A percentile compares a stretch with the other conserved stretches of the same genome.
phyloP scores from a whole-genome alignment of 495 filamentous ascomycete genomes.

The Acidomyces sp. region DNA sequence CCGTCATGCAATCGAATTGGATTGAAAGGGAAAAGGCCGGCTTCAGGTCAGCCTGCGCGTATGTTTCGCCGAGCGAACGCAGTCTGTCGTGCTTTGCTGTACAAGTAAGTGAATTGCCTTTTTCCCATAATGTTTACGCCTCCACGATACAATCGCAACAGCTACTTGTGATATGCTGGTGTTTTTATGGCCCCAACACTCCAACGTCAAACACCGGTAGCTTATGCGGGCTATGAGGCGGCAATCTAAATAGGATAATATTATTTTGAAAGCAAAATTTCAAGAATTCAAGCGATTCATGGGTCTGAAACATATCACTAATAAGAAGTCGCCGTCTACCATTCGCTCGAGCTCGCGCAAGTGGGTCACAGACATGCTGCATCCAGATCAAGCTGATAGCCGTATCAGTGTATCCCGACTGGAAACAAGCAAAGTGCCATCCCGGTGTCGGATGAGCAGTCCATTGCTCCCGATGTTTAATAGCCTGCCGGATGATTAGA shows the following conservation, averaged over 20 bases:
- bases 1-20: neutral
- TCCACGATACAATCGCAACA: slow-evolving; percentile 10
- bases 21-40: neutral
- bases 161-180: slow-evolving; percentile 11
- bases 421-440: slow-evolving; percentile 4
- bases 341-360: slow-evolving; percentile 1
- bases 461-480: slow-evolving; percentile 2
- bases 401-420: slow-evolving; percentile 5
- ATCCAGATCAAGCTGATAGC: slow-evolving; percentile 2
- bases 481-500: slow-evolving; percentile 7
- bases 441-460: slow-evolving; percentile 3
- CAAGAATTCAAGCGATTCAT: slow-evolving; percentile 14
- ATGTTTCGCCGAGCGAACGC: neutral
- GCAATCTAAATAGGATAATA: slow-evolving; percentile 9
- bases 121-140: slow-evolving; percentile 6
- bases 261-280: slow-evolving; percentile 15
- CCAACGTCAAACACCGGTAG: slow-evolving; percentile 11
- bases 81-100: slow-evolving; percentile 7
- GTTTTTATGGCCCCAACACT: slow-evolving; percentile 12
- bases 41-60: neutral
- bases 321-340: slow-evolving; percentile 6
- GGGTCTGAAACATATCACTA: slow-evolving; percentile 4
- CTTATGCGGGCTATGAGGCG: slow-evolving; percentile 11
- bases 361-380: slow-evolving; percentile 2
- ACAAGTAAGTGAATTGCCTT: slow-evolving; percentile 11